Evolutionary conservation across 2,329 filamentous ascomycete genomes (phyloP), one percentile per base, ranked within the genome.

Genomic region (Chaetoscypha palmicola): DNA sequence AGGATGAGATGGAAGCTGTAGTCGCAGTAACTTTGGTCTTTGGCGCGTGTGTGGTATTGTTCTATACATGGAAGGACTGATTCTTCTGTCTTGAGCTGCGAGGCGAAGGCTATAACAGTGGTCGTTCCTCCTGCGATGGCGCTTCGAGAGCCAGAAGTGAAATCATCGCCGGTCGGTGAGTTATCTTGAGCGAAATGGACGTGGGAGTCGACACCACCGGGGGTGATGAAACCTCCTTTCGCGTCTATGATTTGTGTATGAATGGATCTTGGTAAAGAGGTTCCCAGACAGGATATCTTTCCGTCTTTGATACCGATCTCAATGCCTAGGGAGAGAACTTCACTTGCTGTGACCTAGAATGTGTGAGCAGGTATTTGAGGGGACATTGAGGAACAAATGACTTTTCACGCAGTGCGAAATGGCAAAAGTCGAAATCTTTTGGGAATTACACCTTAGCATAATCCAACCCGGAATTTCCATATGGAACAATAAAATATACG

Each of bases 91-190:
- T 69, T 69, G 30, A 65, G 62, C 55, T 79, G 74, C 3, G 70
- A 68, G 0, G 76, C 77, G 58, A 81, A 80, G 0, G 74, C 66
- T 5, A 80, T 60, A 11, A 80, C 64, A 0, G 77, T 79, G 0
- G 77, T 81, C 3, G 70, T 79, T 19, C 76, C 76, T 7, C 76
- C 76, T 2, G 73, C 74, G 41, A 79, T 67, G 3, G 76, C 76
- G 17, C 68, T 72, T 7, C 75, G 65, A 0, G 73, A 72, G 0
- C 75, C 75, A 20, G 48, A 48, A 17, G 35, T 41, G 26, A 53
- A 54, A 46, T 71, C 65, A 55, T 65, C 73, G 2, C 68, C 64
- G 1, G 65, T 69, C 1, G 65, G 63, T 7, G 59, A 60, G 46
- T 68, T 68, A 45, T 66, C 64, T 53, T 73, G 68, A 5, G 64